Evolutionary conservation across 208 protist species (phyloP).

Genomic region (Crithidia thermophila): DNA sequence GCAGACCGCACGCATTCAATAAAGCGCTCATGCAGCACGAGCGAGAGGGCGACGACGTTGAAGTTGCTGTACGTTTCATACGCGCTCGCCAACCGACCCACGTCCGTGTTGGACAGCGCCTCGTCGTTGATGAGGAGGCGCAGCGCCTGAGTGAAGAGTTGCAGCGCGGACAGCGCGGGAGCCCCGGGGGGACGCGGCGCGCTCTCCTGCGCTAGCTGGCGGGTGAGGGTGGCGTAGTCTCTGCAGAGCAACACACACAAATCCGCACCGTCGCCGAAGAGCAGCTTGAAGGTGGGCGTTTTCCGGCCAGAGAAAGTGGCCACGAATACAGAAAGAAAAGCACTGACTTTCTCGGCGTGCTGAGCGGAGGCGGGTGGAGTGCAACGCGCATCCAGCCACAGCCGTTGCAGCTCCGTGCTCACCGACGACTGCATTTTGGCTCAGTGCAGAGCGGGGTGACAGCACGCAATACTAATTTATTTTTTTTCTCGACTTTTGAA

Average conservation of each 20-base stretch:
- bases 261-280: constrained; percentile 47
- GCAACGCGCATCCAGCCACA: constrained; percentile 61
- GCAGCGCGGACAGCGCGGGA: constrained; percentile 18
- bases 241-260: constrained; percentile 35
- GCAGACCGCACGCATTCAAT: constrained; percentile 3
- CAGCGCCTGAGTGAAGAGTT: constrained; percentile 26
- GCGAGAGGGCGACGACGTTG: constrained; percentile 31
- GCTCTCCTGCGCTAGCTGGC: not conserved
- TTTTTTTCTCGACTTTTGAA: too few relatives aligned
- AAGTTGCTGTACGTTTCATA: constrained; percentile 34
- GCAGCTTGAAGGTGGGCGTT: constrained; percentile 31
- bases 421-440: constrained; percentile 2
- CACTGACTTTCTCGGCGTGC: constrained; percentile 37
- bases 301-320: constrained; percentile 32
- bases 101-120: constrained; percentile 13
- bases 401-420: constrained; percentile 36
- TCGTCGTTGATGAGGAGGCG: constrained; percentile 21
- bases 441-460: not conserved
- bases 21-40: constrained; percentile 33
- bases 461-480: too few relatives aligned
- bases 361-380: constrained; percentile 26
- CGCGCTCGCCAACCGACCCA: constrained; percentile 24
- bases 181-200: not conserved
- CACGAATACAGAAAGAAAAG: constrained; percentile 45
- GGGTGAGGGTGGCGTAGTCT: constrained; percentile 21